Evolutionary conservation across 2,329 filamentous ascomycete genomes (phyloP).

Genomic region (Trichoderma koningiopsis): DNA sequence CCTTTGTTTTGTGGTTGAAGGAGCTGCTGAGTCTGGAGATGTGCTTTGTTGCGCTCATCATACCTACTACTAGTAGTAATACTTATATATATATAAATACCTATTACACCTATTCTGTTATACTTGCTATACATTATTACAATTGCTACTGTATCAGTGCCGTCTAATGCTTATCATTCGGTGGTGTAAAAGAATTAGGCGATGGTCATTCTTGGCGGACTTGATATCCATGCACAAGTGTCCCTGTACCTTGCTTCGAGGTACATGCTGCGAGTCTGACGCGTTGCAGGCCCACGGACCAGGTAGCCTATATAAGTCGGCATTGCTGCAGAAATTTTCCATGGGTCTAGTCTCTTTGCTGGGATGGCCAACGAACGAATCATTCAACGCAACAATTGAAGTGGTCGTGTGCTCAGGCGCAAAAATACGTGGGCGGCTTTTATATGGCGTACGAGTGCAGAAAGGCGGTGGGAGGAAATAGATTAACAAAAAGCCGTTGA

Average conservation of each 20-base stretch:
- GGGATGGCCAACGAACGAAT: not conserved
- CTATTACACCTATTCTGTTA: not conserved
- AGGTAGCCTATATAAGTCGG: not conserved
- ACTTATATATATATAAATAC: not conserved
- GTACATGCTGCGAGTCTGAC: constrained; percentile 7
- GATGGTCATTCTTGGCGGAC: not conserved
- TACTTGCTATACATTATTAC: not conserved
- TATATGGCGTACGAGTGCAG: not conserved
- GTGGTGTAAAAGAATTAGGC: not conserved
- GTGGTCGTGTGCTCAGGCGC: not conserved
- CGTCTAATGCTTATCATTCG: not conserved
- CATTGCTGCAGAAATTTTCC: constrained; percentile 3
- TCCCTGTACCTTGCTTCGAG: not conserved
- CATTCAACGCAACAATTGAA: not conserved
- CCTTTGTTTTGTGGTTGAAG: not conserved
- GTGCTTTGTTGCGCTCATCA: constrained; percentile 8
- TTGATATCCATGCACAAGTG: not conserved
- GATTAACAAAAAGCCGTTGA: not conserved
- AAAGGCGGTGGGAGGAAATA: constrained; percentile 12
- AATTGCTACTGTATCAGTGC: not conserved
- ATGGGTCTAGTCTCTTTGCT: not conserved
- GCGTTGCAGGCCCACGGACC: not conserved
- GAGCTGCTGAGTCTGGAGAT: not conserved
- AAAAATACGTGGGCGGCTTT: not conserved
- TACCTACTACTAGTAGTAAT: constrained; percentile 9